These are phyloP conservation scores for Phaffia rhodozyma DNA, from an alignment of 1,284 basidiomycete species.

Conservation along the genomic window DNA sequence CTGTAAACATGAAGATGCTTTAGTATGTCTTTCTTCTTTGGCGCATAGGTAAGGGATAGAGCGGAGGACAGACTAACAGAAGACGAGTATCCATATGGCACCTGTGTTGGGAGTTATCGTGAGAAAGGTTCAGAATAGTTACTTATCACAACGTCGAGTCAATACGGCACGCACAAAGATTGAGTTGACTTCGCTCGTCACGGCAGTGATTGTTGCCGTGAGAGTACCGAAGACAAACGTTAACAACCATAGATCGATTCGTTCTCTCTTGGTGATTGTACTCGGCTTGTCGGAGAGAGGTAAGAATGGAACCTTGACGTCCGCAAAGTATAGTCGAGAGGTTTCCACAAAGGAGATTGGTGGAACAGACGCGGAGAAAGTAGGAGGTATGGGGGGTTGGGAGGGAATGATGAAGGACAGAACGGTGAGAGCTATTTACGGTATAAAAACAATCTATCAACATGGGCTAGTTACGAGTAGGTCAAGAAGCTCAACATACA, in stretches of 20 bases:
- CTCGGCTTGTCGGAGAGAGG: constrained; percentile 27
- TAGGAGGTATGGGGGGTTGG: constrained; percentile 25
- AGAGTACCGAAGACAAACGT: constrained; percentile 49
- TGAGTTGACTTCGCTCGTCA: constrained; percentile 53
- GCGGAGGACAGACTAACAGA: too few relatives aligned
- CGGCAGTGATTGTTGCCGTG: constrained; percentile 48
- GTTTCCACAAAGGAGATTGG: constrained; percentile 39
- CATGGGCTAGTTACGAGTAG: too few relatives aligned
- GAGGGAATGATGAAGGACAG: constrained; percentile 1
- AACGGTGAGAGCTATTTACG: not conserved
- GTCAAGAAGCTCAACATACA: too few relatives aligned
- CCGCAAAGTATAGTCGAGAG: constrained; percentile 46
- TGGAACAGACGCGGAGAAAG: constrained; percentile 37
- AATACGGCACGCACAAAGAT: constrained; percentile 28
- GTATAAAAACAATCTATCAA: too few relatives aligned
- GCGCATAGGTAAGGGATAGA: too few relatives aligned
- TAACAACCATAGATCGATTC: constrained; percentile 54
- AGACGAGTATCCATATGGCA: constrained; percentile 58
- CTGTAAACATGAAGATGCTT: constrained; percentile 23
- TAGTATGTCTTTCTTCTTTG: too few relatives aligned
- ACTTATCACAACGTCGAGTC: too few relatives aligned
- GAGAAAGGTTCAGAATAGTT: not conserved
- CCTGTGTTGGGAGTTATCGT: constrained; percentile 33
- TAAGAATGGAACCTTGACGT: constrained; percentile 27
- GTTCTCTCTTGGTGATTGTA: constrained; percentile 50